These are phyloP conservation scores for Epichloe festucae DNA, from an alignment of 2,329 filamentous ascomycete species.

Conservation along the genomic window DNA sequence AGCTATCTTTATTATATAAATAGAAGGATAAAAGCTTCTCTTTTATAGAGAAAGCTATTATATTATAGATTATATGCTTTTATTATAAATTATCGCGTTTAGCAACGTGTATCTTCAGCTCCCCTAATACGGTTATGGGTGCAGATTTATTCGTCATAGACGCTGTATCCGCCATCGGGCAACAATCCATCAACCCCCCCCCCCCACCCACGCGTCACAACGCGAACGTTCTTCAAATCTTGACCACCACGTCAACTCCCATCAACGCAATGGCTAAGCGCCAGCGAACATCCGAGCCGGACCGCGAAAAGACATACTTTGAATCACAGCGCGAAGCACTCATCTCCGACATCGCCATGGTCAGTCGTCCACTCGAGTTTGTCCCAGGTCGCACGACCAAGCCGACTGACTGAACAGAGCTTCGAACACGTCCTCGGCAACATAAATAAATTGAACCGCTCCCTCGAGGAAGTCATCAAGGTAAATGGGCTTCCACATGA, in stretches of 20 bases:
- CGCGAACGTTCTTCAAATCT: background rate
- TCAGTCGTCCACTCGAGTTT: conserved; percentile 19
- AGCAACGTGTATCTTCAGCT: too few relatives aligned
- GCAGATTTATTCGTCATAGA: too few relatives aligned
- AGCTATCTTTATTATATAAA: too few relatives aligned
- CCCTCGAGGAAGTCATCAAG: conserved; percentile 78
- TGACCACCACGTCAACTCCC: background rate
- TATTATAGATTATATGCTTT: too few relatives aligned
- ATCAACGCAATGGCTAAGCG: conserved; percentile 5
- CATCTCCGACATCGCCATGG: conserved; percentile 60
- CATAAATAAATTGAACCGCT: conserved; percentile 89
- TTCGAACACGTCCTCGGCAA: conserved; percentile 90
- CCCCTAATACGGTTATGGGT: too few relatives aligned
- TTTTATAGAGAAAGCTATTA: too few relatives aligned
- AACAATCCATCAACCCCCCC: background rate
- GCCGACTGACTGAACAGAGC: conserved; percentile 28
- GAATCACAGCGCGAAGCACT: conserved; percentile 63
- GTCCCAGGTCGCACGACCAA: background rate
- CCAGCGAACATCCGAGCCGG: conserved; percentile 9
- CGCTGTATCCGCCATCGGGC: too few relatives aligned
- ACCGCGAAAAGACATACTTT: conserved; percentile 48
- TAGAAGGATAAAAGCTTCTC: too few relatives aligned
- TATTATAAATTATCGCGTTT: too few relatives aligned
- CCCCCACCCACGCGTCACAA: background rate
- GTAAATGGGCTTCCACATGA: conserved; percentile 35